phyloP scores from a whole-genome alignment of 129 eudicot species.

The Centaurea solstitialis region DNA sequence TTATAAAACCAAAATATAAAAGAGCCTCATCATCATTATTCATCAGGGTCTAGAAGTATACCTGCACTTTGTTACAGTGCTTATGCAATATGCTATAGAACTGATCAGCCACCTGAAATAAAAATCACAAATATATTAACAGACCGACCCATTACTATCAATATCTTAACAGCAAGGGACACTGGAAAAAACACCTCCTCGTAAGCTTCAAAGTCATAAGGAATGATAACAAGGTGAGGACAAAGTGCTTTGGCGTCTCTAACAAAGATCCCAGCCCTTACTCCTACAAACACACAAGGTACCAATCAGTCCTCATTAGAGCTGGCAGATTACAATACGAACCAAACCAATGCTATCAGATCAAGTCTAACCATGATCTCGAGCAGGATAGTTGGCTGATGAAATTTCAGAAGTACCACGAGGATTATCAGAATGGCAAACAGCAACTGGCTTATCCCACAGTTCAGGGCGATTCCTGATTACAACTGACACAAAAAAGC shows the following conservation, averaged over 20 bases:
- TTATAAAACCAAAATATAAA: not conserved
- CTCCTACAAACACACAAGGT: conserved; percentile 46
- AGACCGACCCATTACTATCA: not conserved
- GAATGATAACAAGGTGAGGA: conserved; percentile 84
- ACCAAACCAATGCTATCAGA: not conserved
- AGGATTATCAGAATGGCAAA: conserved; percentile 94
- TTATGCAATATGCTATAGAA: conserved; percentile 84
- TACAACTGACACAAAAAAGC: conserved; percentile 91
- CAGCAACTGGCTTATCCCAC: conserved; percentile 86
- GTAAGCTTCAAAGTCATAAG: conserved; percentile 88
- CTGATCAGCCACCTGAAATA: conserved; percentile 90
- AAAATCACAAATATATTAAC: not conserved
- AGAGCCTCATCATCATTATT: not conserved
- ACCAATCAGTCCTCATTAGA: not conserved
- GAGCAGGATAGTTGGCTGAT: conserved; percentile 96
- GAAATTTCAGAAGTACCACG: conserved; percentile 97
- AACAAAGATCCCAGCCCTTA: conserved; percentile 91
- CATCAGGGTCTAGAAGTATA: conserved; percentile 11
- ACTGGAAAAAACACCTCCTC: conserved; percentile 55
- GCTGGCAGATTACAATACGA: not conserved
- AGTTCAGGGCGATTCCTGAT: conserved; percentile 72
- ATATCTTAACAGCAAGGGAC: not conserved
- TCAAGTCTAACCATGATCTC: conserved; percentile 66
- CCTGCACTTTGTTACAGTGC: conserved; percentile 94
- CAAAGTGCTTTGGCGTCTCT: conserved; percentile 87